phyloP scores from a whole-genome alignment of 176 grass and related monocot species.

The Carex myosuroides region DNA sequence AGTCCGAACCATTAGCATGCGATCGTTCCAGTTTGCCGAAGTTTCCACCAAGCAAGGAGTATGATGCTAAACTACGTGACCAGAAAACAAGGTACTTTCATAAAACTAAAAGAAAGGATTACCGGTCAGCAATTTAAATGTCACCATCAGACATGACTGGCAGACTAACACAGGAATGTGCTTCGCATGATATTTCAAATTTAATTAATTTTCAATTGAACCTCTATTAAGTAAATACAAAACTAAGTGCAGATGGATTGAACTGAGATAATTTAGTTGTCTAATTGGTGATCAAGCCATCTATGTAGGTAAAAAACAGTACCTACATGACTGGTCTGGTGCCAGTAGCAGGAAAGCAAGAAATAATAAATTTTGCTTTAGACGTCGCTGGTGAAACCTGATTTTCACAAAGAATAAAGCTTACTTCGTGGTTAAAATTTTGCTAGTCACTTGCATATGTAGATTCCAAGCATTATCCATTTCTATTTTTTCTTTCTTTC shows the following conservation, averaged over 20 bases:
- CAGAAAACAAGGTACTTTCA: constrained; percentile 39
- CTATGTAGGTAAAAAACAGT: background rate
- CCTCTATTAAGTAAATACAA: background rate
- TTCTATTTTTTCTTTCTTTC: background rate
- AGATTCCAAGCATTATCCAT: background rate
- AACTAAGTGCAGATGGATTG: background rate
- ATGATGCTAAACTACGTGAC: constrained; percentile 63
- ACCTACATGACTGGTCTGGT: background rate
- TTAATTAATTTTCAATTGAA: background rate
- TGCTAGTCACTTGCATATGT: background rate
- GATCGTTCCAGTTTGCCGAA: constrained; percentile 66
- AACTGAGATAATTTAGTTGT: constrained; percentile 3
- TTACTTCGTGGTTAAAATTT: background rate
- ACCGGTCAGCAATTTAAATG: background rate
- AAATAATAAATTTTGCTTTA: background rate
- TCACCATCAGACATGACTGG: background rate
- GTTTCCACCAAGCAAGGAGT: constrained; percentile 94
- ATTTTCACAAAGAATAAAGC: background rate
- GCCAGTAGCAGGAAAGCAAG: background rate
- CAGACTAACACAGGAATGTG: constrained; percentile 16
- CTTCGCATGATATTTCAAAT: background rate
- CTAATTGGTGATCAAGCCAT: constrained; percentile 9
- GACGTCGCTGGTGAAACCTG: background rate
- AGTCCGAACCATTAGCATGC: constrained; percentile 48
- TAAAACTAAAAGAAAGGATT: background rate